A percentile compares a stretch with the other conserved stretches of the same genome.
phyloP scores from a whole-genome alignment of 306 rosid species.

The Vigna unguiculata region DNA sequence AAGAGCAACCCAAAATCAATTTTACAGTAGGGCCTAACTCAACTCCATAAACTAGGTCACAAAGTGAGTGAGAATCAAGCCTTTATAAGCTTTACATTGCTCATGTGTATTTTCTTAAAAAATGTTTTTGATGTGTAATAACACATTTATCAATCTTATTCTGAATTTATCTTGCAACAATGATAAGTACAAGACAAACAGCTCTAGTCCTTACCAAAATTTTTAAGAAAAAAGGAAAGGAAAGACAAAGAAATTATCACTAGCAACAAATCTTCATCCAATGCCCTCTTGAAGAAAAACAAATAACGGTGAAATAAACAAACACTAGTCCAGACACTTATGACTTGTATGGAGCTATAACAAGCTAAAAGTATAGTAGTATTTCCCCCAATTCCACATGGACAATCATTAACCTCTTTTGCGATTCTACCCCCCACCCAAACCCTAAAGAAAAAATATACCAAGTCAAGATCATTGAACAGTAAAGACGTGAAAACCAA shows the following conservation, averaged over 20 bases:
- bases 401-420: constrained; percentile 11
- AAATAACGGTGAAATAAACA: constrained; percentile 1
- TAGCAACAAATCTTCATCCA: constrained; percentile 25
- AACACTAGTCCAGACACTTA: constrained; percentile 18
- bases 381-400: constrained; percentile 16
- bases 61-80: not conserved
- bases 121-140: not conserved
- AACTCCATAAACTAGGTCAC: not conserved
- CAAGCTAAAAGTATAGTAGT: not conserved
- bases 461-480: not conserved
- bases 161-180: constrained; percentile 21
- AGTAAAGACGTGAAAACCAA: not conserved
- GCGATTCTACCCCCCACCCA: not conserved
- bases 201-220: constrained; percentile 7
- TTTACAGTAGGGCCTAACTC: not conserved
- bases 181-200: constrained; percentile 22
- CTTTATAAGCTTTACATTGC: not conserved
- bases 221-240: not conserved
- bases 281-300: constrained; percentile 1
- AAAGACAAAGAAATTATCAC: constrained; percentile 14
- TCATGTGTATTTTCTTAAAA: not conserved
- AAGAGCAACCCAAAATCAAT: not conserved
- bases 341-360: not conserved
- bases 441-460: not conserved
- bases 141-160: constrained; percentile 28